Conservation (phyloP, 257 asterid species). For the Fraxinus quadrangulata region DNA sequence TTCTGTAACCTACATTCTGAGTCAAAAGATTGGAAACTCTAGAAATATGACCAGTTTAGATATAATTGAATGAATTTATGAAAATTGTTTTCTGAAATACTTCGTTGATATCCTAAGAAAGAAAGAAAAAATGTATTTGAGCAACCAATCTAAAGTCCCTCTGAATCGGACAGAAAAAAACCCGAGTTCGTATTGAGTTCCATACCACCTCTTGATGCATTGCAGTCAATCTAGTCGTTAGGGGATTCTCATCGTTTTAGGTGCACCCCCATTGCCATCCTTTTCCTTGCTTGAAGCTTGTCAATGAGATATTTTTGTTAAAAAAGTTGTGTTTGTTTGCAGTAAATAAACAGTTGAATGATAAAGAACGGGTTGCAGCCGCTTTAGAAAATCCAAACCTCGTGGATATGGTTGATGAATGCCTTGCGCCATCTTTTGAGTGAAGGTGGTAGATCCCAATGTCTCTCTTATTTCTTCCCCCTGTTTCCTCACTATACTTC, state of each 20-base stretch:
- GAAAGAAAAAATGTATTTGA: not conserved
- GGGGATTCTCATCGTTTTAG: too few relatives aligned
- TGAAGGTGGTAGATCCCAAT: constrained; percentile 26
- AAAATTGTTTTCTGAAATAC: not conserved
- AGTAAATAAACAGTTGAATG: constrained; percentile 95
- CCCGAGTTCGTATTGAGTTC: not conserved
- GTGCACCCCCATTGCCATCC: not conserved
- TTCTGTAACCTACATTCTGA: not conserved
- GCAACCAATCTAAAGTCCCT: not conserved
- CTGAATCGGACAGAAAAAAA: too few relatives aligned
- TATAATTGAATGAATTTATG: too few relatives aligned
- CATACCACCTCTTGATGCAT: not conserved
- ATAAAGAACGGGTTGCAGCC: constrained; percentile 94
- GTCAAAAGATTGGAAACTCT: not conserved
- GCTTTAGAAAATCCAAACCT: constrained; percentile 88
- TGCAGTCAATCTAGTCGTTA: not conserved
- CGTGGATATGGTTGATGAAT: constrained; percentile 75
- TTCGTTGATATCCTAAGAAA: not conserved
- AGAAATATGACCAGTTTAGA: not conserved
- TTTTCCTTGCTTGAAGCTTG: not conserved
- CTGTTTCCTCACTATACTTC: not conserved
- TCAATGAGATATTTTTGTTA: not conserved
- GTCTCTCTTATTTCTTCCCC: not conserved
- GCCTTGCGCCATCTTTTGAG: constrained; percentile 74
- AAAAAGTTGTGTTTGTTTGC: constrained; percentile 29